These are phyloP conservation scores for Calonectria honghensis DNA, from an alignment of 2,329 filamentous ascomycete genomes.

Conservation along the genomic window DNA sequence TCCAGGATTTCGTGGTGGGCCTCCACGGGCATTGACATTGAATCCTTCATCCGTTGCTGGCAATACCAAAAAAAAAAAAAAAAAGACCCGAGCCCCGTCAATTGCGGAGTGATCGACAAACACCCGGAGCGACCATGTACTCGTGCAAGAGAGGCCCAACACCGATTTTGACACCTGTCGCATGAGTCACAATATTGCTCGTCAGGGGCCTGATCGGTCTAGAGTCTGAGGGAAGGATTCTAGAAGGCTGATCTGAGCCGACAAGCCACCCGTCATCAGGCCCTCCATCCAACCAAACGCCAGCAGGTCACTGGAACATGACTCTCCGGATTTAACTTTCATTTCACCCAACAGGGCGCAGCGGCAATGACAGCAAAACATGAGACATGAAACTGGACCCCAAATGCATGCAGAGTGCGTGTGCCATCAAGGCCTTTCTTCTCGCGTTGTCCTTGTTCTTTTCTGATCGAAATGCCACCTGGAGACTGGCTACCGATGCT, in stretches of 20 bases:
- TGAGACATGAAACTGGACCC: slow-evolving; percentile 34
- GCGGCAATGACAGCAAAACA: not conserved
- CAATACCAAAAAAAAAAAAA: slow-evolving; percentile 22
- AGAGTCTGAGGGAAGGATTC: slow-evolving; percentile 51
- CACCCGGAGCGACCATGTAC: slow-evolving; percentile 39
- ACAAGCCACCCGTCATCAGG: slow-evolving; percentile 23
- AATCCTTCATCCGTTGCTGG: slow-evolving; percentile 21
- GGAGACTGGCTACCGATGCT: not conserved
- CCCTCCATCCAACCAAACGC: not conserved
- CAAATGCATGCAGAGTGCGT: not conserved
- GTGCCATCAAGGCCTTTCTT: not conserved
- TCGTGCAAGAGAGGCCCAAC: slow-evolving; percentile 35
- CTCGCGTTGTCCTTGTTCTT: slow-evolving; percentile 20
- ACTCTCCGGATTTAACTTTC: slow-evolving; percentile 15
- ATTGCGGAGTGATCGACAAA: slow-evolving; percentile 46
- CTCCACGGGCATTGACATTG: slow-evolving; percentile 19
- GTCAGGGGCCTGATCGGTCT: slow-evolving; percentile 45
- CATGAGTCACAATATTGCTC: slow-evolving; percentile 41
- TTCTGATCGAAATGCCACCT: slow-evolving; percentile 1
- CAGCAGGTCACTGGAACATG: slow-evolving; percentile 30
- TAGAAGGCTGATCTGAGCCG: slow-evolving; percentile 52
- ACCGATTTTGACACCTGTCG: slow-evolving; percentile 40
- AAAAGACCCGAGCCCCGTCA: slow-evolving; percentile 38
- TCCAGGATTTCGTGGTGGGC: slow-evolving; percentile 38
- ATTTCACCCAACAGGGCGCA: slow-evolving; percentile 16